Evolutionary conservation across 371 early-diverging fungal genomes (phyloP), one percentile per base, ranked within the genome.

Genomic region (Rhizopus delemar): DNA sequence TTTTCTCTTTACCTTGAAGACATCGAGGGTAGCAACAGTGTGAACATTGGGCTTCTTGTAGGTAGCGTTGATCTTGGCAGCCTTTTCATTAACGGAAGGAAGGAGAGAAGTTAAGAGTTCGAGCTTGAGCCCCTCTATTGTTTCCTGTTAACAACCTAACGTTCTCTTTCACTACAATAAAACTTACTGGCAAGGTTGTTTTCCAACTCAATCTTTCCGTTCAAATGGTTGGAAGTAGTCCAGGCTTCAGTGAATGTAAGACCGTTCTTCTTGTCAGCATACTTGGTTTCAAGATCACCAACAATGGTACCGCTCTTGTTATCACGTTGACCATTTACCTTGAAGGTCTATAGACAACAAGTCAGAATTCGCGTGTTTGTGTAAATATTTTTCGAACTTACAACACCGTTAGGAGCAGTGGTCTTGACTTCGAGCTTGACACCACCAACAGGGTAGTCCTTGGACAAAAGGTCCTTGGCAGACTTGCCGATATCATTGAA

Each of bases 341-440:
- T 96, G 88, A 97, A 98, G 66, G 90, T 89, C 90, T 95, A 75
- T 60, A 31, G 33, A 13, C 38, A 13, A 22, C 7, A 28, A 15
- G 7, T 48, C n/a, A 43, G 6, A 43, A n/a, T 22, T 22, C 8
- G n/a, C 15, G 12, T 43, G 11, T 29, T 48, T 48, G 11, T 15
- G 48, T 8, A 8, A n/a, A 9, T 1, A 9, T 22, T 11, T 6
- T 15, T 11, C 12, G 41, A 29, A 85, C 91, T 69, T 91, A 93
- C 94, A 60, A 96, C 92, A 75, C 96, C 96, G 81, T 93, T 94
- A 70, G 91, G 79, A 59, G 97, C 90, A 69, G 87, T 87, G 75
- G 95, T 93, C 90, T 96, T 95, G 76, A 93, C 91, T 78, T 98
- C 99, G 67, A 97, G 91, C 88, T 95, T 96, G 70, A 91, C 88